Evolutionary conservation across 352 stramenopile species (phyloP).

Genomic region (Phytophthora sojae): DNA sequence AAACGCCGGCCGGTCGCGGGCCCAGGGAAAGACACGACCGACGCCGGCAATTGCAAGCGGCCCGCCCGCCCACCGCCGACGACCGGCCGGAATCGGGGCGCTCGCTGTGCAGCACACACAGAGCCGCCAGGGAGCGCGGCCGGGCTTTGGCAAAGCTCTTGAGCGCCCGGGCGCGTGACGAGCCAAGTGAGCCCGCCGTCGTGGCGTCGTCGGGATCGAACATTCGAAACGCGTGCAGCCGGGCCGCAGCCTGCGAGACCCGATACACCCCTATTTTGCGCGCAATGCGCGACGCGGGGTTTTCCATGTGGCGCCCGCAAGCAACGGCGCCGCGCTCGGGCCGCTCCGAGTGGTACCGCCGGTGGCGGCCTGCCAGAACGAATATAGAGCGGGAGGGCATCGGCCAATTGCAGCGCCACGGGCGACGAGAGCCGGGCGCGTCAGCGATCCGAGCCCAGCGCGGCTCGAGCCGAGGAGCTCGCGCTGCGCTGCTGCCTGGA

Average conservation of each 20-base stretch:
- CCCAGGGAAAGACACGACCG: background rate
- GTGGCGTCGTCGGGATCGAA: slow-evolving; percentile 19
- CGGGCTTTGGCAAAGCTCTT: slow-evolving; percentile 17
- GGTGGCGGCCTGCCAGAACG: background rate
- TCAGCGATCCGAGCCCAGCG: background rate
- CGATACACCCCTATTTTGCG: background rate
- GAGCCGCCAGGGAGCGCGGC: slow-evolving; percentile 3
- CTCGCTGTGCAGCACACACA: slow-evolving; percentile 7
- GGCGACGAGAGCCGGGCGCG: slow-evolving; percentile 1
- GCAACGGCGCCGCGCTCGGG: background rate
- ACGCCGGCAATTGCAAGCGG: slow-evolving; percentile 9
- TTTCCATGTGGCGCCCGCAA: too few species aligned
- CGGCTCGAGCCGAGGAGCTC: background rate
- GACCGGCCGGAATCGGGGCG: slow-evolving; percentile 13
- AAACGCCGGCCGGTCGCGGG: background rate
- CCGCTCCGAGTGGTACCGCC: background rate
- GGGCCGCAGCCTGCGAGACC: background rate
- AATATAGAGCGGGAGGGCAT: background rate
- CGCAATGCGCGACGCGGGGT: background rate
- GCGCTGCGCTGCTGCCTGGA: background rate
- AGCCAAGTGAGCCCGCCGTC: slow-evolving; percentile 10
- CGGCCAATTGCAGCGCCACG: background rate
- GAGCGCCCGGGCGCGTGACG: background rate
- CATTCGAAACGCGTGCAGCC: slow-evolving; percentile 4
- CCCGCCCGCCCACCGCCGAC: background rate